A percentile compares a stretch with the other conserved stretches of the same genome.
Evolutionary conservation across 768 basidiomycete species (phyloP).

Genomic region (Leccinum rimulosum): DNA sequence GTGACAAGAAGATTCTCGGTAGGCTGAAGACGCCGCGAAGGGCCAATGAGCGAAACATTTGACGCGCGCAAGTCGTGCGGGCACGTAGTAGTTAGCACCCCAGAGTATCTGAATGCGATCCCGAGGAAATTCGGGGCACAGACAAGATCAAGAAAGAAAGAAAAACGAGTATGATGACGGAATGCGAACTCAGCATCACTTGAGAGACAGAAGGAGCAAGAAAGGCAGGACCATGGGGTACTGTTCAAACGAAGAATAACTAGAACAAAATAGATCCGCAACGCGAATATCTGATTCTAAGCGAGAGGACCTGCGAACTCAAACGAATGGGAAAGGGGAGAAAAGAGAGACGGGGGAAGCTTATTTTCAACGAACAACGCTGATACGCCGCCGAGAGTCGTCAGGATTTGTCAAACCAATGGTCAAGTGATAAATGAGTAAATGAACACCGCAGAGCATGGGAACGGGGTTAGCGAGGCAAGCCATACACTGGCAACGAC

Average conservation of each 20-base stretch:
- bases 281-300: not conserved
- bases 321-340: too few species aligned
- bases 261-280: too few species aligned
- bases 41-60: too few species aligned
- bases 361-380: not conserved
- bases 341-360: too few species aligned
- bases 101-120: too few species aligned
- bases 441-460: not conserved
- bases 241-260: too few species aligned
- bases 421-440: not conserved
- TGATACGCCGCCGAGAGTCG: not conserved
- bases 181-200: slow-evolving; percentile 19
- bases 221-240: not conserved
- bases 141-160: too few species aligned
- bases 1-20: too few species aligned
- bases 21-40: too few species aligned
- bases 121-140: not conserved
- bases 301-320: not conserved
- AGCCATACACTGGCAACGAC: not conserved
- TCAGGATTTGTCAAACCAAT: not conserved
- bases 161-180: slow-evolving; percentile 5
- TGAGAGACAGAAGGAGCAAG: too few species aligned
- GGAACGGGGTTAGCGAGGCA: not conserved
- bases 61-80: too few species aligned
- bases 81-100: too few species aligned